Base-by-base conservation (phyloP, 768 basidiomycete genomes). In the Butyriboletus loyo region DNA sequence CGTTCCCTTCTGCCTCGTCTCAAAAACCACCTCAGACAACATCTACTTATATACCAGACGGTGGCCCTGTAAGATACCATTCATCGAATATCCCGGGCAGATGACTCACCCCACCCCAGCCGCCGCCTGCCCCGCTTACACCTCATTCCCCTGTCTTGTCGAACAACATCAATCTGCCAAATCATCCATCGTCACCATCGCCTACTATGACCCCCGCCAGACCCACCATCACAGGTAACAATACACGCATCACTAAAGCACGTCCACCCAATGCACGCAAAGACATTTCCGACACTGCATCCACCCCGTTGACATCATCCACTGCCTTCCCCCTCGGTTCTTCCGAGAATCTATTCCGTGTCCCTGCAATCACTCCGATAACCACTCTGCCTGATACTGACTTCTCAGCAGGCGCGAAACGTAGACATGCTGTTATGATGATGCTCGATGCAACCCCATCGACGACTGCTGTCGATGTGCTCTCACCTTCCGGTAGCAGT, bases 371-470 rank as follows among this genome's bases (percentile, higher is more conserved):
- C 36, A 57, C 59, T 5, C 52, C 60, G 8, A 51, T 60, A 43
- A 50, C 75, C 27, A 66, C 77, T 27, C 66, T 76, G 13, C 55
- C 68, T 13, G 63, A 66, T 25, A 5, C 55, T 5, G 68, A 69
- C 28, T 64, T 83, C 35, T 68, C 79, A 5, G 75, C 80, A 0
- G 87, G 86, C 30, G 75, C 81, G 1, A 91, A 91, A 68, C 82
- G 89, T 8, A 79, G 89, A 31, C 86, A 91, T 59, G 85, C 86
- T 0, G 78, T 86, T 62, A 87, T 89, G 84, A 83, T 87, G 79
- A 81, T 85, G 77, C 76, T 86, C 4, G 87, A 89, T 58, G 72
- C 84, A 0, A 61, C 75, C 15, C 60, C 77, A 4, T 57, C 78
- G 13, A 57, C 76, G 0, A 72, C 73, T 25, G 61, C 74, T 22